These are phyloP conservation scores for Cladorrhinum sp. DNA, from an alignment of 2,329 filamentous ascomycete genomes.

Conservation along the genomic window DNA sequence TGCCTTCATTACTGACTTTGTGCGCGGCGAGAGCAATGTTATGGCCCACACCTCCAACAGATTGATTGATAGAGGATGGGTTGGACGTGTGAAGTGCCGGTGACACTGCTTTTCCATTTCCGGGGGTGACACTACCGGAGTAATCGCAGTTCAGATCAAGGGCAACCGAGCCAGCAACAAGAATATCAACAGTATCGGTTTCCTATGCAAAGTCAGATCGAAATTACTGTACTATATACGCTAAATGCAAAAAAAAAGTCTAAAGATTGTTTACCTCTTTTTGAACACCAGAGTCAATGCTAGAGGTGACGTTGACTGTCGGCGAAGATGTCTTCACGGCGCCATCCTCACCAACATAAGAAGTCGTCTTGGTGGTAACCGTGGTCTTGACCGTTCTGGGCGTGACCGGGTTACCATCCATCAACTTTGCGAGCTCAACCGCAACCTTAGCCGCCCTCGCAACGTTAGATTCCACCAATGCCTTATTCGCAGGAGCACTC, in stretches of 20 bases:
- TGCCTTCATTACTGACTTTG: slow-evolving; percentile 55
- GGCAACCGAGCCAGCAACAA: slow-evolving; percentile 88
- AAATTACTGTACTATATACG: not conserved
- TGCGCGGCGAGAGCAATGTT: slow-evolving; percentile 87
- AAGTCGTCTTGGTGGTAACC: slow-evolving; percentile 4
- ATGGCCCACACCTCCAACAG: slow-evolving; percentile 85
- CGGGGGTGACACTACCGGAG: slow-evolving; percentile 28
- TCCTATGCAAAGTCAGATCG: slow-evolving; percentile 9
- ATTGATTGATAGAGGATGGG: slow-evolving; percentile 74
- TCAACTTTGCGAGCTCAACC: slow-evolving; percentile 48
- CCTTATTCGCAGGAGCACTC: slow-evolving; percentile 72
- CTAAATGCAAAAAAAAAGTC: not conserved
- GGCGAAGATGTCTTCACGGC: not conserved
- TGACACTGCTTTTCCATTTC: slow-evolving; percentile 29
- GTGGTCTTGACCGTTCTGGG: slow-evolving; percentile 15
- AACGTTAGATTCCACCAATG: slow-evolving; percentile 54
- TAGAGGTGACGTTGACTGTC: not conserved
- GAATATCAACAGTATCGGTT: slow-evolving; percentile 52
- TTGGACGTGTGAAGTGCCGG: slow-evolving; percentile 78
- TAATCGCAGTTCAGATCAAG: slow-evolving; percentile 87
- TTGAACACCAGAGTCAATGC: slow-evolving; percentile 3
- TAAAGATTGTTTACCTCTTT: slow-evolving; percentile 8
- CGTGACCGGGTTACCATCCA: slow-evolving; percentile 26
- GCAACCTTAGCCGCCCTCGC: slow-evolving; percentile 54
- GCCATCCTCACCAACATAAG: not conserved